phyloP scores from a whole-genome alignment of 139 green algal genomes.

The Coelastrella sp. region DNA sequence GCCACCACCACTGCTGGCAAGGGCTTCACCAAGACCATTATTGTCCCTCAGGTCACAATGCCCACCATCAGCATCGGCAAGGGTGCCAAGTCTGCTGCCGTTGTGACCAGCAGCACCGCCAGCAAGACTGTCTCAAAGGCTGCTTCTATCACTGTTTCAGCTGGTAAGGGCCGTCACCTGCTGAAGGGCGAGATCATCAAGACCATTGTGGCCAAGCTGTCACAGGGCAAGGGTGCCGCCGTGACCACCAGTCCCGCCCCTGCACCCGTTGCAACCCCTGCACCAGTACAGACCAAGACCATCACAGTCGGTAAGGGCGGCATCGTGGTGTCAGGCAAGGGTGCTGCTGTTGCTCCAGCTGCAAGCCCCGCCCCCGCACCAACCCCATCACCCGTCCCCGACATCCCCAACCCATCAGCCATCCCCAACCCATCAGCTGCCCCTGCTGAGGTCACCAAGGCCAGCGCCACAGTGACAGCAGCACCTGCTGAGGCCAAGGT shows the following conservation, averaged over 20 bases:
- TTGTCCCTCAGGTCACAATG: background rate
- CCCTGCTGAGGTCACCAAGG: background rate
- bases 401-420: background rate
- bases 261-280: too few species aligned
- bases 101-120: background rate
- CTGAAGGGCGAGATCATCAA: background rate
- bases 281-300: background rate
- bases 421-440: too few species aligned
- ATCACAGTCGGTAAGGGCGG: background rate
- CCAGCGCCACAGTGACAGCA: background rate
- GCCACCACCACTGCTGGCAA: slow-evolving; percentile 7
- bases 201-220: background rate
- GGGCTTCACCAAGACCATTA: background rate
- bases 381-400: background rate
- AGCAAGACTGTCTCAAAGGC: background rate
- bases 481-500: too few species aligned
- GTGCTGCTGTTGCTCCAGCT: background rate
- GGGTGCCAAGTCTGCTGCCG: background rate
- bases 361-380: background rate
- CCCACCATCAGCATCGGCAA: slow-evolving; percentile 5
- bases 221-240: too few species aligned
- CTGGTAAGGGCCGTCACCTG: background rate
- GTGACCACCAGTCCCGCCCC: too few species aligned
- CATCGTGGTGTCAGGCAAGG: background rate
- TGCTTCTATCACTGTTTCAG: background rate